Evolutionary conservation across 108 stramenopile species (phyloP).

Genomic region (Skeletonema tropicum): DNA sequence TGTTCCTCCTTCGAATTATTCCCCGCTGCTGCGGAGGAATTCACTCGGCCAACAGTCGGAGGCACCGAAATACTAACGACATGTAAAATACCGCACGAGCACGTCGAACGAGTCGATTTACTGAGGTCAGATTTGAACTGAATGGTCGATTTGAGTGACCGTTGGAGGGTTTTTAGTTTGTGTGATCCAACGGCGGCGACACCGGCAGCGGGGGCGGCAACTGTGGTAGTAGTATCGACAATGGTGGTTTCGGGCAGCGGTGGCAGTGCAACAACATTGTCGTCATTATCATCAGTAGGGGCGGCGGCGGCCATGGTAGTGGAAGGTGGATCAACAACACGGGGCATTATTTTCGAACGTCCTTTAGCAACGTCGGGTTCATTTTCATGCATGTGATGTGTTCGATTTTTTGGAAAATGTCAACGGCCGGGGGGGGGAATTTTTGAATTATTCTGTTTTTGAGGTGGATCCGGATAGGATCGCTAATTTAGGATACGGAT

Average conservation of each 20-base stretch:
- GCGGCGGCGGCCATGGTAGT: background rate
- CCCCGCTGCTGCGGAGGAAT: background rate
- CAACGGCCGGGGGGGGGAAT: background rate
- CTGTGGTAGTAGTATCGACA: background rate
- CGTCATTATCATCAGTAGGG: background rate
- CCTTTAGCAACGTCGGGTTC: background rate
- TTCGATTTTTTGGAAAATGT: background rate
- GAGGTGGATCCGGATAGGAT: background rate
- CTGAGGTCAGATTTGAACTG: conserved; percentile 6
- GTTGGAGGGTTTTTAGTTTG: background rate
- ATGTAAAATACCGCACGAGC: background rate
- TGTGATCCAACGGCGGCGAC: background rate
- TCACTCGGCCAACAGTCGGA: background rate
- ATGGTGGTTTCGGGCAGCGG: background rate
- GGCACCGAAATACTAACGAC: background rate
- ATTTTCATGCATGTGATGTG: background rate
- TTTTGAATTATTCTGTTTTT: background rate
- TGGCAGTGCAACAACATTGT: background rate
- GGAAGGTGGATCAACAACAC: background rate
- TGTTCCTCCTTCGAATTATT: conserved; percentile 15
- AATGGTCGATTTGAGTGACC: conserved; percentile 1
- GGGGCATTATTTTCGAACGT: conserved; percentile 2
- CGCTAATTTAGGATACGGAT: background rate
- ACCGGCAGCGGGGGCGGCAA: background rate
- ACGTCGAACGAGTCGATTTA: background rate